These are phyloP conservation scores for Aspergillus pseudoglaucus DNA, from an alignment of 2,329 filamentous ascomycete species.

Conservation along the genomic window DNA sequence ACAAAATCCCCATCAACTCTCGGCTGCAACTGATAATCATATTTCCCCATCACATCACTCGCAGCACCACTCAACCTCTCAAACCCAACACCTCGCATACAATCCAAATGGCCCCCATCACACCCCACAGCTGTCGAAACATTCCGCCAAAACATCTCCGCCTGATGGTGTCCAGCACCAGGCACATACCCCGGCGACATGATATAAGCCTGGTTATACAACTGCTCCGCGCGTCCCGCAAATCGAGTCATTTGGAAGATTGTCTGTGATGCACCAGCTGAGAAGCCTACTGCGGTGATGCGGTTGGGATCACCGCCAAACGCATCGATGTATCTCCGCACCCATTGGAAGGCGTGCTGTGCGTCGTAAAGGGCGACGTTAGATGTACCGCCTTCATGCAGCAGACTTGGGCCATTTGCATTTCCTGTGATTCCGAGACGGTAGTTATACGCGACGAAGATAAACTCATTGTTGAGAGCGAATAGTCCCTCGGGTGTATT, in stretches of 20 bases:
- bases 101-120: conserved; percentile 20
- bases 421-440: conserved; percentile 28
- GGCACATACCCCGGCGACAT: conserved; percentile 29
- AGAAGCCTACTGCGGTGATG: conserved; percentile 13
- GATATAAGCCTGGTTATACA: conserved; percentile 25
- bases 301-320: conserved; percentile 14
- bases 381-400: conserved; percentile 22
- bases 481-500: conserved; percentile 29
- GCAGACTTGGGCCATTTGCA: conserved; percentile 20
- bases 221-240: conserved; percentile 25
- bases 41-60: conserved; percentile 15
- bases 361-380: conserved; percentile 14
- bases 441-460: conserved; percentile 32
- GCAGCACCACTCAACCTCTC: conserved; percentile 23
- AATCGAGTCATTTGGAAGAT: conserved; percentile 27
- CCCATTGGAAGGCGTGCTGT: conserved; percentile 12
- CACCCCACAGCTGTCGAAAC: conserved; percentile 27
- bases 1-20: conserved; percentile 32
- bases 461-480: conserved; percentile 23
- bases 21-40: conserved; percentile 31
- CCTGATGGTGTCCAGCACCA: conserved; percentile 31
- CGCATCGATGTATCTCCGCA: conserved; percentile 11
- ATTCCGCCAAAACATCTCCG: conserved; percentile 27
- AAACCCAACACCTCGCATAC: conserved; percentile 26
- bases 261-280: conserved; percentile 6